These are phyloP conservation scores for Cymbopogon flexuosus DNA, from an alignment of 202 grass and related monocot species.

Conservation along the genomic window DNA sequence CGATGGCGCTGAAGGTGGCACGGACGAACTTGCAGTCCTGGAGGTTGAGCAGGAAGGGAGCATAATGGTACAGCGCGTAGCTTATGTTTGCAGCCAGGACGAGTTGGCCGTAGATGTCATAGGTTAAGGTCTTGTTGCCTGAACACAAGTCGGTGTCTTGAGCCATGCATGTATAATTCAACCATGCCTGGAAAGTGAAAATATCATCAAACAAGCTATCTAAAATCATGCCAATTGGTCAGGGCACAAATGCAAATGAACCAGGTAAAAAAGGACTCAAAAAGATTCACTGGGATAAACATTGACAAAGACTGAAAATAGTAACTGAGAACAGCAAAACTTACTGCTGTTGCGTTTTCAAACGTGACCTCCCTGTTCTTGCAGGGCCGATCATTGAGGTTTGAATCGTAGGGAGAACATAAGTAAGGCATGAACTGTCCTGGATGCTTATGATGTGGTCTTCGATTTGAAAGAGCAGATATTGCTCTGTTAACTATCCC, in stretches of 20 bases:
- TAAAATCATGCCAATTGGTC: not conserved
- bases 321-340: not conserved
- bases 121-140: constrained; percentile 46
- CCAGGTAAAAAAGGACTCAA: not conserved
- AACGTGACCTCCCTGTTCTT: constrained; percentile 60
- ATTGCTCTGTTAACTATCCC: constrained; percentile 70
- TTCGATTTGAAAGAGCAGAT: constrained; percentile 53
- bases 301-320: not conserved
- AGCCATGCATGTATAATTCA: constrained; percentile 63
- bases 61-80: constrained; percentile 79
- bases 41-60: constrained; percentile 66
- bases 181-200: constrained; percentile 57
- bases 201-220: not conserved
- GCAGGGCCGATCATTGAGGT: constrained; percentile 55
- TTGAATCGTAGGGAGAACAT: constrained; percentile 73
- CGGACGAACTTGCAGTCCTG: constrained; percentile 95
- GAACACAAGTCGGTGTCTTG: constrained; percentile 40
- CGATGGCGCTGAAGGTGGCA: constrained; percentile 60
- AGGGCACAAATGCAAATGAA: not conserved
- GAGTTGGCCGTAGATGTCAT: constrained; percentile 54
- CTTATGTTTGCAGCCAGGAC: constrained; percentile 65
- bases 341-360: constrained; percentile 62
- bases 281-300: not conserved
- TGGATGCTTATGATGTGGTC: constrained; percentile 57
- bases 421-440: constrained; percentile 62